Percentiles rank a stretch among this genome's conserved stretches.
These are phyloP conservation scores for Marasmius oreades DNA, from an alignment of 1,284 basidiomycete species.

Conservation along the genomic window DNA sequence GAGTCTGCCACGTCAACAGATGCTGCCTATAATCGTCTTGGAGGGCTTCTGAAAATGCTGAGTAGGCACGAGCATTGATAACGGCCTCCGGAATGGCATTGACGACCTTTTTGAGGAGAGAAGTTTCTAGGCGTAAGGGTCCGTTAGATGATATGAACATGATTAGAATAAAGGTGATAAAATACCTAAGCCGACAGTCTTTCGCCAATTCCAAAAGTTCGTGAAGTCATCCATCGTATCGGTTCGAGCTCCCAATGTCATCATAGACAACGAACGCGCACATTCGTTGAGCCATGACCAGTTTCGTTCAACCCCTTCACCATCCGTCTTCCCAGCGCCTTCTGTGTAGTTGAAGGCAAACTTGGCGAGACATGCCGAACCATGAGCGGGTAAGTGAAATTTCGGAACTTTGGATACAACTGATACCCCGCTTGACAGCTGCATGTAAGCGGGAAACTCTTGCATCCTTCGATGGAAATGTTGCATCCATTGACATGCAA, in stretches of 20 bases:
- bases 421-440: neutral
- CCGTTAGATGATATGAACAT: too few species aligned
- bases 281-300: conserved; percentile 16
- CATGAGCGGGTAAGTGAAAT: conserved; percentile 7
- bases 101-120: neutral
- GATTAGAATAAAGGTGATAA: too few species aligned
- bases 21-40: neutral
- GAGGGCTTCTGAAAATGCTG: neutral
- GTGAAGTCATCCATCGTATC: conserved; percentile 20
- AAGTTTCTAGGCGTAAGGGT: neutral
- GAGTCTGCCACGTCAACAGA: neutral
- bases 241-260: conserved; percentile 11
- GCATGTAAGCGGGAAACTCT: neutral
- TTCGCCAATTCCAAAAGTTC: conserved; percentile 1
- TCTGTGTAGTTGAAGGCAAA: conserved; percentile 14
- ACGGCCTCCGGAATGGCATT: neutral
- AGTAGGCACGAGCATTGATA: neutral
- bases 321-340: conserved; percentile 14
- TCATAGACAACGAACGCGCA: conserved; percentile 13
- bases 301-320: conserved; percentile 15
- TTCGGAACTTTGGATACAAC: conserved; percentile 11
- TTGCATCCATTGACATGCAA: conserved; percentile 17
- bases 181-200: conserved; percentile 3
- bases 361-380: neutral
- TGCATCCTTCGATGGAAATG: conserved; percentile 6